Evolutionary conservation across 2,329 filamentous ascomycete species (phyloP), one percentile per base, ranked within the genome.

Genomic region (Cercospora citrullina): DNA sequence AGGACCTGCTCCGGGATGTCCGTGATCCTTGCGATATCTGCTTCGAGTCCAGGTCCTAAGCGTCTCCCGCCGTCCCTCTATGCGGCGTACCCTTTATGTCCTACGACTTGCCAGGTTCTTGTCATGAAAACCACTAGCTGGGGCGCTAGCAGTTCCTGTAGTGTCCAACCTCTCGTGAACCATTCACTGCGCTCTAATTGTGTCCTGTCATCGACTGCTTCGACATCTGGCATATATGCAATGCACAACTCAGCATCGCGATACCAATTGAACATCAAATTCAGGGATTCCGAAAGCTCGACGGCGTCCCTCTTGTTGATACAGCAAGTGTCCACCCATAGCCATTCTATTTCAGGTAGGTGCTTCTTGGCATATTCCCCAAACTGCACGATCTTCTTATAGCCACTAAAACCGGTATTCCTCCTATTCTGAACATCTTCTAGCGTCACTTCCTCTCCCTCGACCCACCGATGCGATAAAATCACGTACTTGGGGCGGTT

Each of bases 231-330:
- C 23, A 73, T 39, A 33, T 73, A 73, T 4, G 60, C 70, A 28
- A 67, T 62, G 60, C 72, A 73, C 3, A 69, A 23, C 3, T 61
- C 65, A 18, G 71, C 69, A 8, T 66, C 39, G 45, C 39, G 45
- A 21, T 73, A 73, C 69, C 66, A 73, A 14, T 18, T 18, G 57
- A 68, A 73, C 72, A 72, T 74, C 7, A 59, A 65, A 53, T 72
- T 73, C 63, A 72, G 67, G 0, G 72, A 65, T 63, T 72, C 57
- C 1, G 66, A 64, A 14, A 73, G 59, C 55, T 74, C 72, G 4
- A 60, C 60, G 10, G 23, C 45, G 21, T 60, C 69, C 16, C 57
- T 26, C 28, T 58, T 30, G 18, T 58, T 1, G 55, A 58, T 58
- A 16, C 55, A 58, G 28, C 55, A 58, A 10, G 65, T 69, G 31